Percentiles rank a stretch among this genome's conserved stretches.
These are phyloP conservation scores for Pulchroboletus neoregius DNA, from an alignment of 1,284 basidiomycete genomes.

Conservation along the genomic window DNA sequence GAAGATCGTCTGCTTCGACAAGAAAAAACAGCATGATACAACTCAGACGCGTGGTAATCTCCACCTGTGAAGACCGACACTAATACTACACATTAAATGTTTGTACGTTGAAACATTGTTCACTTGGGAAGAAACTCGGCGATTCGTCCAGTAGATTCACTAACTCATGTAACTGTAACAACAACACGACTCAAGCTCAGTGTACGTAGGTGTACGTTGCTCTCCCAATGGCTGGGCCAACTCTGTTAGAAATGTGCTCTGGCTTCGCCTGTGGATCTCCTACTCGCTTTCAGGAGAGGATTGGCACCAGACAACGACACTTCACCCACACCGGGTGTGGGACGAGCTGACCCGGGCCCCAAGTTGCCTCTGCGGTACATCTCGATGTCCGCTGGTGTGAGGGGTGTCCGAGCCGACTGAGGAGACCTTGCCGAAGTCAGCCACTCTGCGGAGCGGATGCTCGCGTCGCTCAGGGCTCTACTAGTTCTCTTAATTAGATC, in stretches of 20 bases:
- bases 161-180: not conserved
- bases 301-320: constrained; percentile 1
- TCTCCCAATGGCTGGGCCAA: constrained; percentile 36
- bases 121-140: not conserved
- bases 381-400: constrained; percentile 27
- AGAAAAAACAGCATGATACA: not conserved
- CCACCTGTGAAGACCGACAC: constrained; percentile 4
- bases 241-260: not conserved
- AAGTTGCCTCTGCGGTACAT: constrained; percentile 24
- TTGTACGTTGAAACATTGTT: constrained; percentile 1
- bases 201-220: constrained; percentile 34
- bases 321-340: not conserved
- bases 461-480: constrained; percentile 29
- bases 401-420: constrained; percentile 6
- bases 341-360: constrained; percentile 8
- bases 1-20: not conserved
- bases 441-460: constrained; percentile 34
- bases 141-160: not conserved
- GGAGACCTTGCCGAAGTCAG: constrained; percentile 26
- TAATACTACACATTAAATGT: constrained; percentile 18
- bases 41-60: constrained; percentile 1
- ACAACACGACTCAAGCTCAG: constrained; percentile 20
- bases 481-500: constrained; percentile 23
- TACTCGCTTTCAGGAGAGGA: not conserved
- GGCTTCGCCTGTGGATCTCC: constrained; percentile 9